Evolutionary conservation across 306 rosid genomes (phyloP).

Genomic region (Gleditsia sinensis): DNA sequence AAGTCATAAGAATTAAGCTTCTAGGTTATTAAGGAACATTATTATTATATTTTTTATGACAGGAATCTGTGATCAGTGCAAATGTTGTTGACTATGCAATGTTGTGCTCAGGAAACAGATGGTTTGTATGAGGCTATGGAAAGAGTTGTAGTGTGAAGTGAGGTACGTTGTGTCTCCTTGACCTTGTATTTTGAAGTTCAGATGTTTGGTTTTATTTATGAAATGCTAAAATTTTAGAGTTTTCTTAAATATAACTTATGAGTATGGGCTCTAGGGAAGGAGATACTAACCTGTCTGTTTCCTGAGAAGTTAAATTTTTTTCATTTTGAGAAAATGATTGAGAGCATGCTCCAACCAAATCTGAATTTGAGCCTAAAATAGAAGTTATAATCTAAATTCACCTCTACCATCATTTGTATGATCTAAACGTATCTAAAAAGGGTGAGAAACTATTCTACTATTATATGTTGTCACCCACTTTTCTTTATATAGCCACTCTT

Average conservation of each 20-base stretch:
- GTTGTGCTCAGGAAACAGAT: no score
- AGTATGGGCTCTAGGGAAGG: slow-evolving; percentile 3
- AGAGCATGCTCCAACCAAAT: background rate
- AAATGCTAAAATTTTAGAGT: background rate
- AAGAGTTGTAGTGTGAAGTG: no score
- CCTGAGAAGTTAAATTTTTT: background rate
- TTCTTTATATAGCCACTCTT: background rate
- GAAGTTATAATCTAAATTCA: background rate
- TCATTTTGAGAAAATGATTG: background rate
- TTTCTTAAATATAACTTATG: slow-evolving; percentile 16
- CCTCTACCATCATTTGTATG: background rate
- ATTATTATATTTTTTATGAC: no score
- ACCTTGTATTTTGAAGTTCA: no score
- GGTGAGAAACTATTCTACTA: background rate
- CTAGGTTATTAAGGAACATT: no score
- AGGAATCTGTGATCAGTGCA: no score
- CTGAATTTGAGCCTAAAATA: background rate
- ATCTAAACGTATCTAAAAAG: background rate
- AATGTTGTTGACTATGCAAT: no score
- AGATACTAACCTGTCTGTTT: background rate
- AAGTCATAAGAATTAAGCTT: no score
- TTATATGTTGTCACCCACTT: background rate
- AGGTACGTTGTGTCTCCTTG: no score
- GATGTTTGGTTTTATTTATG: no score
- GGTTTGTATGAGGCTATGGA: no score